Evolutionary conservation across 352 stramenopile genomes (phyloP).

Genomic region (Aphanomyces stellatus): DNA sequence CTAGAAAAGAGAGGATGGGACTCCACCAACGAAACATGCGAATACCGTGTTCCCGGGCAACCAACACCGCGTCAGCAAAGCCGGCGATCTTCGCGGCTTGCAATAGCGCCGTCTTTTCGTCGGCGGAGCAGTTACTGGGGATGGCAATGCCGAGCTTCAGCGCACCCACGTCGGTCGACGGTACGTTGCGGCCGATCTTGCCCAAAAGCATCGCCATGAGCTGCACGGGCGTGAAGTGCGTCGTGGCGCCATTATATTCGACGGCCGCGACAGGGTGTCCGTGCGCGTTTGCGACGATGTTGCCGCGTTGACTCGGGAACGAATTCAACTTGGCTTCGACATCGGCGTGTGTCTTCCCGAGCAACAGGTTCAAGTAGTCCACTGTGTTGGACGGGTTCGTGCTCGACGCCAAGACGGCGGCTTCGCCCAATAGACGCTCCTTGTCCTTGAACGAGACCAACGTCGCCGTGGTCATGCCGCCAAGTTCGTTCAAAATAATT

Average conservation of each 20-base stretch:
- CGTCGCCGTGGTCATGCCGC: conserved; percentile 76
- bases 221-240: conserved; percentile 60
- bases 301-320: conserved; percentile 40
- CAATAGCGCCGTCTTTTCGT: conserved; percentile 39
- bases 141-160: conserved; percentile 62
- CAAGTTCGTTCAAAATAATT: conserved; percentile 84
- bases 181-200: conserved; percentile 45
- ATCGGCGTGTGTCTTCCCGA: conserved; percentile 40
- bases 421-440: conserved; percentile 76
- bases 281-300: conserved; percentile 29
- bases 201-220: conserved; percentile 69
- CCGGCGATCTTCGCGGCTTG: conserved; percentile 52
- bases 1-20: conserved; percentile 10
- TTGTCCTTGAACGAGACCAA: conserved; percentile 84
- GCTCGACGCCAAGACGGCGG: conserved; percentile 71
- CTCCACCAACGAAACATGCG: neutral
- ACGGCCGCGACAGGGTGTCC: conserved; percentile 41
- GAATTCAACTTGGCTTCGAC: conserved; percentile 34
- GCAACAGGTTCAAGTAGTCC: conserved; percentile 50
- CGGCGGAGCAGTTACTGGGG: conserved; percentile 45
- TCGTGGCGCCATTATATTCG: conserved; percentile 42
- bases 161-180: too few species aligned
- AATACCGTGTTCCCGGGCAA: conserved; percentile 35
- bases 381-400: conserved; percentile 82
- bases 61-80: conserved; percentile 38